phyloP scores from a whole-genome alignment of 345 rosid genomes.

The Eucalyptus cladocalyx region DNA sequence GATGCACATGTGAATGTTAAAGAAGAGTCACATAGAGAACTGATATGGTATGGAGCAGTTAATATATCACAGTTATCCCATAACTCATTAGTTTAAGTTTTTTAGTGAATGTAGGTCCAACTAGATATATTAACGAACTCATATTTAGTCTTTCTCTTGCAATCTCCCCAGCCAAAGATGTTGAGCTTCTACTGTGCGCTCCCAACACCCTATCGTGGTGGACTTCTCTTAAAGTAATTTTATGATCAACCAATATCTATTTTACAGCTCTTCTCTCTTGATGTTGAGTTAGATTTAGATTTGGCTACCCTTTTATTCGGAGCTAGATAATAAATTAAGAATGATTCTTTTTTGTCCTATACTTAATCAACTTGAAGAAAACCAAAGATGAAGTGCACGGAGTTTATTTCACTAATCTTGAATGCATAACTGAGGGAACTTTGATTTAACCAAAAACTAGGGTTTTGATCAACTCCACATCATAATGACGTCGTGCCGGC shows the following conservation, averaged over 20 bases:
- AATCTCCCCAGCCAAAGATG: neutral
- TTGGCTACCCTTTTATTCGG: neutral
- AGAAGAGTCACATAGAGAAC: no score
- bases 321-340: neutral
- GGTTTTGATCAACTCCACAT: neutral
- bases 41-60: rapidly evolving
- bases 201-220: neutral
- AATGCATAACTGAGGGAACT: neutral
- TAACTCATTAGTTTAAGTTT: neutral
- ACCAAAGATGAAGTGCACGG: neutral
- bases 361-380: neutral
- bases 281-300: neutral
- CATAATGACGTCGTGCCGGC: neutral
- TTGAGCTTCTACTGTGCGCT: rapidly evolving
- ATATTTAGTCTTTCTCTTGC: neutral
- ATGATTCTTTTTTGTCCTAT: neutral
- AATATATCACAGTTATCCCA: no score
- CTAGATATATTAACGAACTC: no score
- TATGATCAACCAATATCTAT: neutral
- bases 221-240: neutral
- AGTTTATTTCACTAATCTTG: neutral
- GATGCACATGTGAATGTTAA: neutral
- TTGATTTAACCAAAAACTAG: neutral
- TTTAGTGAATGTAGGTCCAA: no score
- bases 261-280: neutral